Percentiles rank a stretch among this genome's conserved stretches.
Evolutionary conservation across 495 filamentous ascomycete species (phyloP).

Genomic region (Aspergillus saccharolyticus): DNA sequence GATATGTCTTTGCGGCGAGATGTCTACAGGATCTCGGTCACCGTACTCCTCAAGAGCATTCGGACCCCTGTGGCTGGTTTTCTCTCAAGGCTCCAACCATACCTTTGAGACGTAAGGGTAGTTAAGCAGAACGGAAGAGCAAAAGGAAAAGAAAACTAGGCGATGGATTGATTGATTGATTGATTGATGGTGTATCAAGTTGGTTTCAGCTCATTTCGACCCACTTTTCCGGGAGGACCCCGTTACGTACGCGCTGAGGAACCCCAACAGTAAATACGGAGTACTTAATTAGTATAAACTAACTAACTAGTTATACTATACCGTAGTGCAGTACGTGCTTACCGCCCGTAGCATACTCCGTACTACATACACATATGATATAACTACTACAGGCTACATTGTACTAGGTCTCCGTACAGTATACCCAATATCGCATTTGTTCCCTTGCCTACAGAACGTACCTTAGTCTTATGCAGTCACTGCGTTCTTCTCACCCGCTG

Average conservation of each 20-base stretch:
- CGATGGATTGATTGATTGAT: too few relatives aligned
- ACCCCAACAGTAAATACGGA: neutral
- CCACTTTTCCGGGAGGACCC: neutral
- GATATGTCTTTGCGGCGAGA: neutral
- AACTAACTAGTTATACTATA: too few relatives aligned
- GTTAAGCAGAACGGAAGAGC: conserved; percentile 1
- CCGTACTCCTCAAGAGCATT: neutral
- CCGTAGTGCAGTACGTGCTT: too few relatives aligned
- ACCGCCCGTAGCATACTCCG: too few relatives aligned
- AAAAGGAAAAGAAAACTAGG: neutral
- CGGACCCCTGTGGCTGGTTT: neutral
- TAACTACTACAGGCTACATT: too few relatives aligned
- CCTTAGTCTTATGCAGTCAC: too few relatives aligned
- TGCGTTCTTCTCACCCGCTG: too few relatives aligned
- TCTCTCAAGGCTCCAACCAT: neutral
- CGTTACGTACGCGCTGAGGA: conserved; percentile 3
- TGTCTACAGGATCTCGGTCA: neutral
- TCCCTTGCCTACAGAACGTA: too few relatives aligned
- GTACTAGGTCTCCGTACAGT: too few relatives aligned
- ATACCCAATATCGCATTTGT: too few relatives aligned
- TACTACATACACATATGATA: too few relatives aligned
- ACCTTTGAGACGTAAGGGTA: neutral
- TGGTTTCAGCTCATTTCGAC: neutral
- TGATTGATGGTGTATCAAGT: conserved; percentile 5
- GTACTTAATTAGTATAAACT: too few relatives aligned